Base-by-base conservation (phyloP, 225 moss, liverwort and hornwort species). In the Rhytidiadelphus loreus region DNA sequence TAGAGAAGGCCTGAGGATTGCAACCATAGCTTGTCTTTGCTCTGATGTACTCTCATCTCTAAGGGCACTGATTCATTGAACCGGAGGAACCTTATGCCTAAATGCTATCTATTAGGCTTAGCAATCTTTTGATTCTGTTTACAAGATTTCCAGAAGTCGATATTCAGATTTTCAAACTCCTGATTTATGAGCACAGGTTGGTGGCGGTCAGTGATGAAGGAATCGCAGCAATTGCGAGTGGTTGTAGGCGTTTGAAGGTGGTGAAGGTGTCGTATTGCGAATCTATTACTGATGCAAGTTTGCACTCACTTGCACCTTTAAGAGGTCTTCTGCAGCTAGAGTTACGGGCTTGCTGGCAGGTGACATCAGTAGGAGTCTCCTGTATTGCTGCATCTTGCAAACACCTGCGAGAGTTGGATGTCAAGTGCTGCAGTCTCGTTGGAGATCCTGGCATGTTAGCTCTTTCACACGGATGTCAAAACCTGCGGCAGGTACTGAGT, bases 221-320 rank as follows among this genome's bases (percentile, higher is more conserved):
- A 69, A 64, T 92, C 32, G 93, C 92, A 64, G 96, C 98, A 20
- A 92, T 97, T 43, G 95, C 95, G 25, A 90, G 87, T 77, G 97
- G 97, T 50, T 98, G 98, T 83, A 88, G 70, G 56, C 90, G 90
- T 60, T 80, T 96, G 83, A 96, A 90, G 84, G 88, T 88, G 25
- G 77, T 97, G 71, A 97, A 95, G 83, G 35, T 96, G 25, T 97
- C 97, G 17, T 97, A 95, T 70, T 98, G 97, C 88, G 77, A 88
- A 59, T 76, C 81, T 83, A 91, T 98, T 70, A 95, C 98, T 18
- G 96, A 98, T 86, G 78, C 58, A 58, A 90, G 94, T 85, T 84
- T 98, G 87, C 86, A 46, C 32, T 95, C 92, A 13, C 77, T 93
- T 79, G 89, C 97, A 72, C 83, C 83, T 32, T 72, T 95, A 21